These are phyloP conservation scores for Tolypocladium inflatum DNA, from an alignment of 2,329 filamentous ascomycete genomes.

Conservation along the genomic window DNA sequence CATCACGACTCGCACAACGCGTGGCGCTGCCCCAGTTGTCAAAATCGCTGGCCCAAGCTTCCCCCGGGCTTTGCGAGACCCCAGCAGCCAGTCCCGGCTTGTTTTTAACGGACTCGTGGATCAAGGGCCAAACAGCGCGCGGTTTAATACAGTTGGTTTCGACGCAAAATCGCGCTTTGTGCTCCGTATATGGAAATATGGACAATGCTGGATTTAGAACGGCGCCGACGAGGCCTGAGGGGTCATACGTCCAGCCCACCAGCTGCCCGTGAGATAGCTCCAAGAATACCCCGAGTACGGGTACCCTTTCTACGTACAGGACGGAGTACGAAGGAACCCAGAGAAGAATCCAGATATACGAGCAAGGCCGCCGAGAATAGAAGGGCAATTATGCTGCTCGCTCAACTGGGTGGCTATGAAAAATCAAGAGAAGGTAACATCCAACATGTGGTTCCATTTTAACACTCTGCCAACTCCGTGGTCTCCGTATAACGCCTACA, in stretches of 20 bases:
- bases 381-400: background rate
- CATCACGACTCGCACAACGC: background rate
- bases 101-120: too few species aligned
- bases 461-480: background rate
- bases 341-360: background rate
- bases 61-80: background rate
- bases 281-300: background rate
- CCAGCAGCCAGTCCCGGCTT: background rate
- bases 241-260: background rate
- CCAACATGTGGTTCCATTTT: background rate
- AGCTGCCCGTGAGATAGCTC: background rate
- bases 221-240: background rate
- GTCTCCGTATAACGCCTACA: background rate
- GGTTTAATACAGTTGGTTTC: background rate
- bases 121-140: background rate
- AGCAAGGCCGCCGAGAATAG: background rate
- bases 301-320: too few species aligned
- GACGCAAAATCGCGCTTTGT: background rate
- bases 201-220: background rate
- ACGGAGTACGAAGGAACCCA: background rate
- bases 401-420: background rate
- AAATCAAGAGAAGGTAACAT: background rate
- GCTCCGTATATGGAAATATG: background rate
- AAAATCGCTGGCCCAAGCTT: background rate
- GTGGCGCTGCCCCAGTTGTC: background rate